Base-by-base conservation (phyloP, 1,284 basidiomycete species). In the Apiotrichum domesticum region DNA sequence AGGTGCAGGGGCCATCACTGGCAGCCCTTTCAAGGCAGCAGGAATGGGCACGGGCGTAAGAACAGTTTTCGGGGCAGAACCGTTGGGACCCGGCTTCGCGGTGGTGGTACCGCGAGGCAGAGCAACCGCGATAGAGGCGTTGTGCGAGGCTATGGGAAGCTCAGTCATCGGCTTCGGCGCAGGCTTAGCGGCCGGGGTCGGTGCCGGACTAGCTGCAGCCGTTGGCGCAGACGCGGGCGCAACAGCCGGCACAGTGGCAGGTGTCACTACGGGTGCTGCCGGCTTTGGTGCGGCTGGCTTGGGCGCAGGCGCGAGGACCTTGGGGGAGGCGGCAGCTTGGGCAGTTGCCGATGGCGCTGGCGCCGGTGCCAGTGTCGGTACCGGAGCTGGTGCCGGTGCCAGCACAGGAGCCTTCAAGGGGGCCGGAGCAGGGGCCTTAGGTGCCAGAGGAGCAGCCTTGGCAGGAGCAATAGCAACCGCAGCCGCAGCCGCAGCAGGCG, bases 391-490 rank as follows among this genome's bases (percentile, higher is more conserved):
- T 34, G 47, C 33, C 32, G 29, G 29, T 29, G 29, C 29, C 29
- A 29, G 29, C 29, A 29, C 29, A 29, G 29, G 29, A 29, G 29
- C 29, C 29, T 29, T 29, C 29, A 29, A 29, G 29, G 51, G 48
- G 8, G 52, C 49, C 29, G 52, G 29, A 5, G 39, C 15, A 6
- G 21, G 44, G 37, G 37, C 37, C 8, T 14, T 10, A 39, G 8
- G 37, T 9, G 40, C 29, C 32, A 37, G 49, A 8, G 54, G 35
- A 37, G 46, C 32, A 37, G 29, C 54, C 6, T 46, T 6, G 15
- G 54, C 40, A 46, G 40, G 42, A 35, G 49, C 46, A 46, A 43
- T 34, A 8, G 54, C 54, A n/a, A n/a, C n/a, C n/a, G n/a, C n/a
- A 11, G 46, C 46, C 37, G 46, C 40, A 10, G 14, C 29, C 29